Evolutionary conservation across 2,329 filamentous ascomycete species (phyloP), one percentile per base, ranked within the genome.

Genomic region (Teratosphaeria zuluensis): DNA sequence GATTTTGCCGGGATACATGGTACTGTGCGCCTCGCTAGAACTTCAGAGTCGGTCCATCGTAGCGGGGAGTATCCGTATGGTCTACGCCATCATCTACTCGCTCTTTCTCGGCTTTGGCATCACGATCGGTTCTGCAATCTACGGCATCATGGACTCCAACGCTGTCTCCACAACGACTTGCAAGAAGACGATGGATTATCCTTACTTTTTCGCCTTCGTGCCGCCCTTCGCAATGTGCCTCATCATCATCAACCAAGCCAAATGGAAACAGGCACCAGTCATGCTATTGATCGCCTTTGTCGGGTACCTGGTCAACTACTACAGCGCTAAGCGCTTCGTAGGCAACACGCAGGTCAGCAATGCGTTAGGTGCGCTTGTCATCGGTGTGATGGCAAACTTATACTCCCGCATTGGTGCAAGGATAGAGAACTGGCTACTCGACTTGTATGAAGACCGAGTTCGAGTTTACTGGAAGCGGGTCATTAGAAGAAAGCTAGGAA

Each of bases 231-330:
- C 89, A 8, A 69, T 90, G 31, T 89, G 86, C 66, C 80, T 92
- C 46, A 86, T 87, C 61, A 79, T 92, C 67, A 86, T 92, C 71
- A 92, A 92, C 72, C 88, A 92, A 64, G 88, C 87, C 60, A 90
- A 90, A 73, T 89, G 83, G 82, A 86, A 83, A 66, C 89, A 92
- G 69, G 82, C 85, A 33, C 88, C 89, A 0, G 80, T 88, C 55
- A 92, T 92, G 88, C 75, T 88, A 3, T 52, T 83, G 59, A 91
- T 95, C 66, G 84, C 89, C 0, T 75, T 90, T 33, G 81, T 84
- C 0, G 90, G 89, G 8, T 94, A 88, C 69, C 77, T 85, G 7
- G 86, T 90, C 66, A 92, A 88, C 73, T 89, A 83, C 74, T 91
- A 89, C 73, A 84, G 82, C 14, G 82, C 83, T 33, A 76, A 80